Base-by-base conservation (phyloP, 345 rosid species). In the Eucalyptus cloeziana region DNA sequence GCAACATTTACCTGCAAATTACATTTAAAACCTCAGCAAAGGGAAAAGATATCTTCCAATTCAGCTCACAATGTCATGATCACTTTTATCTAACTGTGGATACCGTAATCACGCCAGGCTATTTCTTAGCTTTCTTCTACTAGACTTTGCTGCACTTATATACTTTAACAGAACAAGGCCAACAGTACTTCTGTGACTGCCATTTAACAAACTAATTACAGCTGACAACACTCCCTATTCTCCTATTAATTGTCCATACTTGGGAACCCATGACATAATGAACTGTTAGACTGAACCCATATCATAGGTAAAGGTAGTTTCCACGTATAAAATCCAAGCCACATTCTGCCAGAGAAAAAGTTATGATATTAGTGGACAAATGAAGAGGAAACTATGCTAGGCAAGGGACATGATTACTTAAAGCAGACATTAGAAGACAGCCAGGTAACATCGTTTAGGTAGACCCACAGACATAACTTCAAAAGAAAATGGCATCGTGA, bases 1-100 rank as follows among this genome's bases (percentile, higher is more conserved):
- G 95, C 86, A 60, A 97, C 97, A 92, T 94, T 95, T 81, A 97
- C 96, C 99, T 98, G 94, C 90, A 90, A 69, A 76, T 76, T 40
- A 40, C 14, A 40, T 40, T 76, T 40, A 76, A 64, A 76, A 76
- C 27, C 25, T 71, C 43, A 71, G 81, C 81, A 71, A 71, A 76
- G 30, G 47, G 47, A 40, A 37, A 76, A 21, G 83, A 76, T 22
- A 76, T 76, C 47, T 76, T 76, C 83, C 83, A 76, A 40, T 76
- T 76, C 47, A 76, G 27, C 47, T 37, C 83, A 31, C 79, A 76
- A 12, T 76, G 83, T 40, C 30, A 37, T 10, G 27, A 76, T 40
- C 83, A 76, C 83, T 76, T 37, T 37, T 21, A 37, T 76, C 15
- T 11, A 40, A 44, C 27, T 76, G 83, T 21, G 27, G 27, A 76